These are phyloP conservation scores for Desmodesmus armatus DNA, from an alignment of 139 green algal species.

Conservation along the genomic window DNA sequence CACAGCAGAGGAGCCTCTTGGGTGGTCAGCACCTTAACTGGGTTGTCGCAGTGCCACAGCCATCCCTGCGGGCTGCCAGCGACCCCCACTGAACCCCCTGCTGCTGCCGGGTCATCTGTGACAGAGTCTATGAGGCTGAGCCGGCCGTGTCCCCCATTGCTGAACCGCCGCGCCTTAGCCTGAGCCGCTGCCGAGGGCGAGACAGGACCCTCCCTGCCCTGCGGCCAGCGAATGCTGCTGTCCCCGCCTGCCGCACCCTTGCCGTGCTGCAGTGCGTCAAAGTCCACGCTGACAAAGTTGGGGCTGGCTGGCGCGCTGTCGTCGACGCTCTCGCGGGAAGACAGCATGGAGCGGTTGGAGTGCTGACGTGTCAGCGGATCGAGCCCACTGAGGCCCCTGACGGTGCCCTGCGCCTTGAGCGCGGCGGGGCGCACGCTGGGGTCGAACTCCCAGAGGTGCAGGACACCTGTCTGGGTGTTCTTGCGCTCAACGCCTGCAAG, in stretches of 20 bases:
- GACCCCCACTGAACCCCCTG: not conserved
- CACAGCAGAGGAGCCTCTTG: conserved; percentile 28
- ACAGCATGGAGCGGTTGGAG: not conserved
- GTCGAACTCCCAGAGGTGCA: conserved; percentile 43
- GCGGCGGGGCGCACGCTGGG: conserved; percentile 13
- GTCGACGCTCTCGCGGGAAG: not conserved
- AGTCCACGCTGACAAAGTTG: too few species aligned
- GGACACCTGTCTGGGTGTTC: conserved; percentile 8
- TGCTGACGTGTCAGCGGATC: too few species aligned
- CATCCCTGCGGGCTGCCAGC: not conserved
- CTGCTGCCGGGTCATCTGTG: not conserved
- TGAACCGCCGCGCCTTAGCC: too few species aligned
- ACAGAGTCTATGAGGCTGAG: too few species aligned
- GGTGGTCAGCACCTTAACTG: conserved; percentile 8
- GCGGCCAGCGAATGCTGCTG: not conserved
- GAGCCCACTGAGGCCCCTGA: not conserved
- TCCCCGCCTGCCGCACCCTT: not conserved
- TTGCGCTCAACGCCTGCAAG: conserved; percentile 34
- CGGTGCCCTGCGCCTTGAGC: too few species aligned
- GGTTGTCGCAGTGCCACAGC: conserved; percentile 36
- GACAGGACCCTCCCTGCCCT: too few species aligned
- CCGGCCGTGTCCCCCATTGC: too few species aligned
- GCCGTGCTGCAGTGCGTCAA: not conserved
- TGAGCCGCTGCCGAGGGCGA: too few species aligned
- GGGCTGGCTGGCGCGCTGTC: not conserved